A percentile compares a stretch with the other conserved stretches of the same genome.
phyloP scores from a whole-genome alignment of 2,329 filamentous ascomycete genomes.

The Geosmithia morbida region DNA sequence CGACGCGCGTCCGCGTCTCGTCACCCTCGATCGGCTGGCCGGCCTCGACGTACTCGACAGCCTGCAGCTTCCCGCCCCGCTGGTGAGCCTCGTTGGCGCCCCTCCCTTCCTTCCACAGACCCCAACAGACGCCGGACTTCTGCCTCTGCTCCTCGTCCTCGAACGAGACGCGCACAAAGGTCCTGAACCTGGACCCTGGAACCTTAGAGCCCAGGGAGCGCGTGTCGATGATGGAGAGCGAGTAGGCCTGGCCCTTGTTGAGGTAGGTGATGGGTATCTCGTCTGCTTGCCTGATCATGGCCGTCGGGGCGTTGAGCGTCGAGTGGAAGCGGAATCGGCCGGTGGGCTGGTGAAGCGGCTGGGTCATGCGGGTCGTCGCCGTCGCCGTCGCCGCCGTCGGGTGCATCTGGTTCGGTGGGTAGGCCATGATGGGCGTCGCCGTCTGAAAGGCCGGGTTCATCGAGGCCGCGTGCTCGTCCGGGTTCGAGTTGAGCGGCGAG shows the following conservation, averaged over 20 bases:
- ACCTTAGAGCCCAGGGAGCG: constrained; percentile 41
- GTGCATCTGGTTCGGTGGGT: constrained; percentile 17
- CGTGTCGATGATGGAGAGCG: constrained; percentile 71
- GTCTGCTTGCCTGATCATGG: constrained; percentile 81
- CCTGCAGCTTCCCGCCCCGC: constrained; percentile 79
- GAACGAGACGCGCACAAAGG: constrained; percentile 88
- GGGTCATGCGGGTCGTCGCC: constrained; percentile 4
- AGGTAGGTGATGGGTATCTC: constrained; percentile 97
- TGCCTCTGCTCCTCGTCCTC: constrained; percentile 89
- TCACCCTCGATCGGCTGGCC: constrained; percentile 44
- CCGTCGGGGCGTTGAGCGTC: constrained; percentile 83
- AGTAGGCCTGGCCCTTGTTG: constrained; percentile 94
- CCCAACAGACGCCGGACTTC: constrained; percentile 74
- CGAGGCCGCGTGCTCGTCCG: constrained; percentile 35
- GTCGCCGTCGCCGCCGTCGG: too few relatives aligned
- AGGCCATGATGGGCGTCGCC: constrained; percentile 44
- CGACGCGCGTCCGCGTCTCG: constrained; percentile 52
- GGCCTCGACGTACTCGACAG: constrained; percentile 80
- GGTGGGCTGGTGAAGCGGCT: constrained; percentile 31
- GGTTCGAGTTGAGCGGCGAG: constrained; percentile 47
- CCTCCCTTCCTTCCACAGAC: constrained; percentile 85
- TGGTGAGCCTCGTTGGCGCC: constrained; percentile 95
- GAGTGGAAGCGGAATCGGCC: constrained; percentile 82
- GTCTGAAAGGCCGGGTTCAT: constrained; percentile 40
- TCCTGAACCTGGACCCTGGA: constrained; percentile 62